A percentile compares a stretch with the other conserved stretches of the same genome.
phyloP scores from a whole-genome alignment of 768 basidiomycete species.

The Aureoboletus auriporus region DNA sequence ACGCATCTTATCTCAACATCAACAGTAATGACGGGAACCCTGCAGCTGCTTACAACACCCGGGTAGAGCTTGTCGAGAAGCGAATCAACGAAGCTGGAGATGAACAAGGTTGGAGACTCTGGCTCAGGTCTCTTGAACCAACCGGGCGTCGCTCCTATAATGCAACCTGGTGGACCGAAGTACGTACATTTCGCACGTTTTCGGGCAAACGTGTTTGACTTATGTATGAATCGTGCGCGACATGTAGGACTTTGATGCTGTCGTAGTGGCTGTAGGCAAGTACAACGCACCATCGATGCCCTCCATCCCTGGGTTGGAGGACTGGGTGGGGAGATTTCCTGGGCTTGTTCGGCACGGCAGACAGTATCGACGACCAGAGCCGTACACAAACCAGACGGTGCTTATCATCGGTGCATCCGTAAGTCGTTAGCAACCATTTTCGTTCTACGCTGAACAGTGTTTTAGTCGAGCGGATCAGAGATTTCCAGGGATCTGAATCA shows the following conservation, averaged over 20 bases:
- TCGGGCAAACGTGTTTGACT: neutral
- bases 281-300: slow-evolving; percentile 2
- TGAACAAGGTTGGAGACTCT: slow-evolving; percentile 34
- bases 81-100: slow-evolving; percentile 20
- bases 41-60: slow-evolving; percentile 24
- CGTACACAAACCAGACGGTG: slow-evolving; percentile 34
- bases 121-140: slow-evolving; percentile 29
- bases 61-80: slow-evolving; percentile 45
- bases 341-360: slow-evolving; percentile 35
- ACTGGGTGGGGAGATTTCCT: slow-evolving; percentile 28
- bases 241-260: slow-evolving; percentile 13
- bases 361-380: slow-evolving; percentile 39
- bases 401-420: slow-evolving; percentile 37
- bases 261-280: slow-evolving; percentile 32
- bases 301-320: slow-evolving; percentile 9
- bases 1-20: slow-evolving; percentile 38
- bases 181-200: neutral
- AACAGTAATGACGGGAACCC: slow-evolving; percentile 41
- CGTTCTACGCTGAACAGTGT: neutral
- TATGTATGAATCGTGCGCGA: neutral
- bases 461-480: neutral
- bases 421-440: neutral
- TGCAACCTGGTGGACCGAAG: slow-evolving; percentile 31
- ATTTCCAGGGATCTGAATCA: slow-evolving; percentile 13
- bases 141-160: slow-evolving; percentile 15